phyloP scores from a whole-genome alignment of 129 eudicot genomes.

The Arctium lappa region DNA sequence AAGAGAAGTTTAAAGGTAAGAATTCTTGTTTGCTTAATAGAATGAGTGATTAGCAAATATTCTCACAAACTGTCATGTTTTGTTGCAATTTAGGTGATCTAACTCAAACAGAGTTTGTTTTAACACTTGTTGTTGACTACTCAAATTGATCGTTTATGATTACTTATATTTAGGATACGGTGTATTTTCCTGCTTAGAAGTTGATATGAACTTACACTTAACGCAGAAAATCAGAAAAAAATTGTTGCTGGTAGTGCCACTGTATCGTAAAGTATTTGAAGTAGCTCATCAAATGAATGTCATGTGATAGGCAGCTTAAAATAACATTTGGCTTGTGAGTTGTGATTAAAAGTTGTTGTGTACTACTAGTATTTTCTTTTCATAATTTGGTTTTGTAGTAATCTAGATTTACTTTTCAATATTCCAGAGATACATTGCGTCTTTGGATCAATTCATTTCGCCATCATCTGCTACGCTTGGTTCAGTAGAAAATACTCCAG shows the following conservation, averaged over 20 bases:
- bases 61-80: neutral
- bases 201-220: neutral
- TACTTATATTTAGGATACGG: neutral
- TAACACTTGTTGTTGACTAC: neutral
- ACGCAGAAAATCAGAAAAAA: neutral
- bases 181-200: neutral
- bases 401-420: constrained; percentile 2
- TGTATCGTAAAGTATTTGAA: neutral
- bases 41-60: neutral
- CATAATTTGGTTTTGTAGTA: neutral
- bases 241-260: neutral
- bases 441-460: constrained; percentile 26
- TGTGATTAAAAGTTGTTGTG: neutral
- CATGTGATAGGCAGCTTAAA: neutral
- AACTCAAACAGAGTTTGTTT: neutral
- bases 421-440: constrained; percentile 31
- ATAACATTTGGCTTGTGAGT: neutral
- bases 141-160: neutral
- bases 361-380: neutral
- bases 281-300: neutral
- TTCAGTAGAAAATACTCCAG: neutral
- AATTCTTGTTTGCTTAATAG: neutral
- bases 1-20: neutral
- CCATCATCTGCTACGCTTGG: constrained; percentile 3
- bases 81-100: neutral